phyloP scores from a whole-genome alignment of 2,329 filamentous ascomycete species.

The Chaetomium strumarium region DNA sequence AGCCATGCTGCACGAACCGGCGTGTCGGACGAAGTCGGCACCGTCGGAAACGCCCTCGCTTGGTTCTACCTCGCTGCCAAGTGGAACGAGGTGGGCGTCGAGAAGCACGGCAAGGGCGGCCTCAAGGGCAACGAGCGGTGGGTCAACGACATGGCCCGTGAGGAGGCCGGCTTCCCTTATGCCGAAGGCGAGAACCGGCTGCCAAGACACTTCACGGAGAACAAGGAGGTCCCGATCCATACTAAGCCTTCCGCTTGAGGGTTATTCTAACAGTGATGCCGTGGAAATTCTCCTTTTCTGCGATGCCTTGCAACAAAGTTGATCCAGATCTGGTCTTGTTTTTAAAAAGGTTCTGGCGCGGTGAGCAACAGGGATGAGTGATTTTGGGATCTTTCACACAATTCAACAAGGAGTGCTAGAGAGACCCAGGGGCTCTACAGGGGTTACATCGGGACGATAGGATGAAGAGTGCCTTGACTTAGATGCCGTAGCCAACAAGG shows the following conservation, averaged over 20 bases:
- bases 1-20: conserved; percentile 55
- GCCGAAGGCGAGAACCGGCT: conserved; percentile 54
- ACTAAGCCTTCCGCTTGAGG: conserved; percentile 4
- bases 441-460: background rate
- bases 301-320: no score
- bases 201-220: conserved; percentile 41
- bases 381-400: background rate
- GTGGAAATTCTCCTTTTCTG: no score
- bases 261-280: background rate
- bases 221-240: conserved; percentile 19
- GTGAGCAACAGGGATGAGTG: no score
- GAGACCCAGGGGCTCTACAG: background rate
- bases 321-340: no score
- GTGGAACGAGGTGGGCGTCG: conserved; percentile 49
- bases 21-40: conserved; percentile 76
- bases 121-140: conserved; percentile 57
- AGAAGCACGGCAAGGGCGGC: conserved; percentile 35
- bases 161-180: conserved; percentile 57
- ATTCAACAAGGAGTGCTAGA: background rate
- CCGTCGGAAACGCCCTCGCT: conserved; percentile 67
- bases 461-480: background rate
- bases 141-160: conserved; percentile 69
- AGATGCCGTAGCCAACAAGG: background rate
- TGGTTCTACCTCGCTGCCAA: conserved; percentile 75
- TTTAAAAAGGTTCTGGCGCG: no score